Base-by-base conservation (phyloP, 768 basidiomycete species). In the Pluteus cervinus region DNA sequence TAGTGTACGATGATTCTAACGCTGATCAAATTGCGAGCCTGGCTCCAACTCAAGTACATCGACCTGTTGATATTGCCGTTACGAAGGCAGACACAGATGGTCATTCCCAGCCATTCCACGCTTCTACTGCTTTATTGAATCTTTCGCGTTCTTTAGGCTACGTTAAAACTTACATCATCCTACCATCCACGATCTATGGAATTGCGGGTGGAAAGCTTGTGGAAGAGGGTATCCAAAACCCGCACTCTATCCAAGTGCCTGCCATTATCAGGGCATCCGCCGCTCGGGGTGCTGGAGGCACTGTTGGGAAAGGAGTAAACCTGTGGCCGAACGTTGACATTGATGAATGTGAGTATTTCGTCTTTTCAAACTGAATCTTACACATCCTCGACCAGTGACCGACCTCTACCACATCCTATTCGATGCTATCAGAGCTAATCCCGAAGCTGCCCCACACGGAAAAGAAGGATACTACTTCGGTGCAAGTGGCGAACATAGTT, bases 121-220 rank as follows among this genome's bases (percentile, higher is more conserved):
- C 7, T 32, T 26, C 28, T 21, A 20, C 33, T 14, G 21, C 4
- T 23, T n/a, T 11, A 41, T 36, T 29, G 3, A 5, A n/a, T 33
- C 14, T 31, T 22, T 29, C n/a, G n/a, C n/a, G n/a, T n/a, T n/a
- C n/a, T n/a, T 2, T 40, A 73, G 77, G 71, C 7, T 75, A 75
- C 43, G 58, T 70, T 29, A 70, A 60, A 45, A 63, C 62, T 2
- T 71, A 75, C 53, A 71, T 78, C 4, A 51, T 80, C 17, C 50
- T 69, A 8, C 75, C 76, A 1, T 63, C 68, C 3, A 76, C 78
- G 0, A 75, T 87, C 22, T 86, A 73, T 45, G 79, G 76, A 29
- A 57, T 75, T 23, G 71, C 76, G 2, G 52, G 49, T 6, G 68
- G 68, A 5, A 52, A 49, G 4, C 62, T 83, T 17, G 68, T 71